Evolutionary conservation across 2,329 filamentous ascomycete genomes (phyloP), one percentile per base, ranked within the genome.

Genomic region (Sporothrix variecibatus): DNA sequence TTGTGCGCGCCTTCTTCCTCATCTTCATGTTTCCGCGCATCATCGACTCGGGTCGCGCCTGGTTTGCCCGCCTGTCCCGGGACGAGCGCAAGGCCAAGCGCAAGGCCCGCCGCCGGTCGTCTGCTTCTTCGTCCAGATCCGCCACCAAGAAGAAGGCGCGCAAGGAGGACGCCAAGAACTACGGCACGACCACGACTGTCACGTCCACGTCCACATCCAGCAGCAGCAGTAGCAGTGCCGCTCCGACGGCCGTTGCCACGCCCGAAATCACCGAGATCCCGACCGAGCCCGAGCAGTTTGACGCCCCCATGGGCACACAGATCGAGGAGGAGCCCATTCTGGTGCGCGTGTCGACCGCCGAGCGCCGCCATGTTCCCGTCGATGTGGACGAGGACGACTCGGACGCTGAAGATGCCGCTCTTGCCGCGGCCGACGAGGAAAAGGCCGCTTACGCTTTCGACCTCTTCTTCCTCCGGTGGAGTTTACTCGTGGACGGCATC

Each of bases 381-480:
- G 49, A 31, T 17, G 72, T 34, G 20, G 62, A 82, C 0, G 23
- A 43, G 31, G 23, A 31, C 28, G 26, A 43, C 6, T 40, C 8
- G 9, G 46, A 69, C 20, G 49, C 17, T 20, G 70, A 62, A 5
- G 68, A 58, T 26, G 60, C 58, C 9, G 26, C 43, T 1, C 20
- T 3, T 12, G 43, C 43, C 6, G 60, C 64, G 2, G 71, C 51
- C 28, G 73, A 75, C 9, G 74, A 75, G 17, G 81, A 86, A 0
- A 81, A 85, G 53, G 84, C 86, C 7, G 86, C 85, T 0, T 88
- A 86, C 64, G 84, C 82, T 0, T 94, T 94, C 78, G 92, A 94
- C 75, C 84, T 94, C 1, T 84, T 90, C 49, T 93, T 93, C 77
- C 84, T 92, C 2, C 85, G 89, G 2, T 92, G 88, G 83, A 92